Percentiles rank a stretch among this genome's conserved stretches.
phyloP scores from a whole-genome alignment of 768 basidiomycete species.

The Mycena vitilis region DNA sequence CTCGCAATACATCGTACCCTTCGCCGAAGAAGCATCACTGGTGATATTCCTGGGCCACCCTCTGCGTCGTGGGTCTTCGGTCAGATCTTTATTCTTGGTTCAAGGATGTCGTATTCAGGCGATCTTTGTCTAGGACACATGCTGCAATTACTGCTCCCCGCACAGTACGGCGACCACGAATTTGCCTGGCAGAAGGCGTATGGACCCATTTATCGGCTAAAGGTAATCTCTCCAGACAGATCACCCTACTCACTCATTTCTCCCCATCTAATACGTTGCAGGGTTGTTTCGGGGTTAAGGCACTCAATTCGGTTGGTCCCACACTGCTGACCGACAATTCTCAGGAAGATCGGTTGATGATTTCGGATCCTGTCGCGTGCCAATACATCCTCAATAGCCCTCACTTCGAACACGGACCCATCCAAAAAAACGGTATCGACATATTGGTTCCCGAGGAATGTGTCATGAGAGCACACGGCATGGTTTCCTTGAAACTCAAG shows the following conservation, averaged over 20 bases:
- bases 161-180: constrained; percentile 23
- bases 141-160: constrained; percentile 16
- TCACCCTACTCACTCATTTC: too few relatives aligned
- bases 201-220: constrained; percentile 12
- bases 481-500: not conserved
- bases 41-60: not conserved
- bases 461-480: not conserved
- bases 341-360: constrained; percentile 20
- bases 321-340: not conserved
- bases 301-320: not conserved
- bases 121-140: constrained; percentile 10
- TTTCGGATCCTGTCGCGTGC: constrained; percentile 17
- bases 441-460: constrained; percentile 8
- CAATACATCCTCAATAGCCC: constrained; percentile 13
- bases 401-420: constrained; percentile 1
- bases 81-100: not conserved
- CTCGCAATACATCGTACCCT: not conserved
- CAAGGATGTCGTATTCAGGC: not conserved
- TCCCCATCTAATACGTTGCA: too few relatives aligned
- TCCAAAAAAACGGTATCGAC: not conserved
- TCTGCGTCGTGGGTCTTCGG: constrained; percentile 4
- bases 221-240: not conserved
- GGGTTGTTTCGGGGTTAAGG: constrained; percentile 23
- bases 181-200: constrained; percentile 19
- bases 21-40: not conserved